These are phyloP conservation scores for Aaosphaeria arxii DNA, from an alignment of 2,329 filamentous ascomycete species.

Conservation along the genomic window DNA sequence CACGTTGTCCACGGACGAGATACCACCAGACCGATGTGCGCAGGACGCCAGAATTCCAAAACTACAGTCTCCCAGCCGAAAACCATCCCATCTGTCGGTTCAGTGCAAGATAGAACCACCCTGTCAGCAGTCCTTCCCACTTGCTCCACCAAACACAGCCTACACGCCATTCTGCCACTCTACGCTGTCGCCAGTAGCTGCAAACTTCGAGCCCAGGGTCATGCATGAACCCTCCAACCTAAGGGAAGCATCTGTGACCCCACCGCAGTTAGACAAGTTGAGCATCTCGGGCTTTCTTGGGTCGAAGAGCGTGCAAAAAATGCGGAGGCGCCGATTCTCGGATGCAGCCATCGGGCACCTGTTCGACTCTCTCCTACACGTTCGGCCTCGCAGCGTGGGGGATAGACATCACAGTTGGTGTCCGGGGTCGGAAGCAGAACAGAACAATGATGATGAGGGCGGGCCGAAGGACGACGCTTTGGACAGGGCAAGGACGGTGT, in stretches of 20 bases:
- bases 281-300: conserved; percentile 19
- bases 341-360: conserved; percentile 10
- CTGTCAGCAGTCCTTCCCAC: not conserved
- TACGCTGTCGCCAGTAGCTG: conserved; percentile 18
- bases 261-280: conserved; percentile 13
- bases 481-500: too few relatives aligned
- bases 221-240: not conserved
- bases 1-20: conserved; percentile 11
- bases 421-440: not conserved
- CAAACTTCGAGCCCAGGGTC: conserved; percentile 17
- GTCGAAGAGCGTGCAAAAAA: conserved; percentile 8
- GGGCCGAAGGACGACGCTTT: not conserved
- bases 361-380: conserved; percentile 4
- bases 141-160: conserved; percentile 14
- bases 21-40: conserved; percentile 15
- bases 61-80: too few relatives aligned
- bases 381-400: conserved; percentile 1
- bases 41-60: too few relatives aligned
- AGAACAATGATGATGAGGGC: not conserved
- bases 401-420: not conserved
- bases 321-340: conserved; percentile 13
- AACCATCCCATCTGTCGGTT: too few relatives aligned
- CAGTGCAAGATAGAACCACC: not conserved
- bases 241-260: not conserved
- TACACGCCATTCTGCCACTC: conserved; percentile 8